These are phyloP conservation scores for Botrytis byssoidea DNA, from an alignment of 2,329 filamentous ascomycete genomes.

Conservation along the genomic window DNA sequence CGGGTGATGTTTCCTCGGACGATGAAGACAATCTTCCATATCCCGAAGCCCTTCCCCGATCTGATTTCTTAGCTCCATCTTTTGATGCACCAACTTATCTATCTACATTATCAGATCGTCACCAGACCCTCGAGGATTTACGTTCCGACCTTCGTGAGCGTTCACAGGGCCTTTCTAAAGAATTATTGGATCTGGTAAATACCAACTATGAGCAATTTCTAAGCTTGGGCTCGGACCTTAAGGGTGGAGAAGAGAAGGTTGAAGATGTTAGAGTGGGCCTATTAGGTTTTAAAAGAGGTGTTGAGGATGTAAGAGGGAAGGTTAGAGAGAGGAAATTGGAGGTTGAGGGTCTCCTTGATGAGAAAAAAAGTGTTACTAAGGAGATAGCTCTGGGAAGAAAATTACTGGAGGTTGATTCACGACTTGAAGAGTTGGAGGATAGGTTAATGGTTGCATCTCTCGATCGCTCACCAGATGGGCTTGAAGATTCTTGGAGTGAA, in stretches of 20 bases:
- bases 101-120: conserved; percentile 76
- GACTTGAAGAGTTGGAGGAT: conserved; percentile 62
- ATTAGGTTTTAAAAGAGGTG: conserved; percentile 78
- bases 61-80: conserved; percentile 72
- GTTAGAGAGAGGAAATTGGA: conserved; percentile 65
- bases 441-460: conserved; percentile 53
- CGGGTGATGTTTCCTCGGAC: conserved; percentile 36
- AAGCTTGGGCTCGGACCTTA: conserved; percentile 74
- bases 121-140: conserved; percentile 94
- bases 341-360: conserved; percentile 59
- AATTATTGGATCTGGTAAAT: conserved; percentile 93
- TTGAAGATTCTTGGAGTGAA: conserved; percentile 39
- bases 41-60: conserved; percentile 77
- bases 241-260: conserved; percentile 85
- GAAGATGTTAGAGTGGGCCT: conserved; percentile 87
- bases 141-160: conserved; percentile 81
- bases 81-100: conserved; percentile 85
- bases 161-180: conserved; percentile 74
- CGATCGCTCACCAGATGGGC: conserved; percentile 31
- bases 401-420: conserved; percentile 66
- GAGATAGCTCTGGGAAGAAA: conserved; percentile 61
- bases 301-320: conserved; percentile 68
- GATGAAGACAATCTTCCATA: conserved; percentile 79
- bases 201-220: conserved; percentile 92
- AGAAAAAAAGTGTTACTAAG: conserved; percentile 62